Percentiles rank a stretch among this genome's conserved stretches.
Conservation (phyloP, 306 rosid species). For the Mucuna pruriens region DNA sequence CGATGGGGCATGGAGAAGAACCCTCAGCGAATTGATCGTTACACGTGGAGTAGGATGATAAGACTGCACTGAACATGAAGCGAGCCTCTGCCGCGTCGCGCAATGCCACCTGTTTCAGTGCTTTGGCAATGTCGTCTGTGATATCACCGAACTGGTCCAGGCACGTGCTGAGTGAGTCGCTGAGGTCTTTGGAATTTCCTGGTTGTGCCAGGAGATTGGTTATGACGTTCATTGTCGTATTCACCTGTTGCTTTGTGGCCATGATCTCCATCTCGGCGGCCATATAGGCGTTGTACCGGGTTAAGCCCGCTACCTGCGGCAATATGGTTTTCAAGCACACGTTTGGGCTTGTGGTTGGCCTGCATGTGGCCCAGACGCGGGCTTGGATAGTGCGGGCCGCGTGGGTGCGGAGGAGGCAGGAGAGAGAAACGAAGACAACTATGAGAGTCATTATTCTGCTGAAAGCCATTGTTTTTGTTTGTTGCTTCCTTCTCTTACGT, state of each 20-base stretch:
- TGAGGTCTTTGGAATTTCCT: fast-evolving
- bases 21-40: not conserved
- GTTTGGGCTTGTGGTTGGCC: not conserved
- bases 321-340: not conserved
- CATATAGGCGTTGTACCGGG: not conserved
- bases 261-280: not conserved
- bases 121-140: fast-evolving
- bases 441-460: too few species aligned
- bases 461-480: slow-evolving; percentile 24
- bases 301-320: not conserved
- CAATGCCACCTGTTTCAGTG: fast-evolving
- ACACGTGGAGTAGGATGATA: not conserved
- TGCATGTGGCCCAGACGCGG: not conserved
- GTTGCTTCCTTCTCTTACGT: not conserved
- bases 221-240: not conserved
- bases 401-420: not conserved
- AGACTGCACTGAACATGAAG: not conserved
- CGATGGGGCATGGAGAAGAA: too few species aligned
- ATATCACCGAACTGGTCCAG: not conserved
- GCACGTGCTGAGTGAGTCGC: not conserved
- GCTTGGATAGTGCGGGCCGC: not conserved
- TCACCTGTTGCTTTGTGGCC: not conserved
- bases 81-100: not conserved
- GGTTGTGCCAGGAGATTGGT: not conserved
- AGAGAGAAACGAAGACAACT: slow-evolving; percentile 7